These are phyloP conservation scores for Sutorius australiensis DNA, from an alignment of 768 basidiomycete species.

Conservation along the genomic window DNA sequence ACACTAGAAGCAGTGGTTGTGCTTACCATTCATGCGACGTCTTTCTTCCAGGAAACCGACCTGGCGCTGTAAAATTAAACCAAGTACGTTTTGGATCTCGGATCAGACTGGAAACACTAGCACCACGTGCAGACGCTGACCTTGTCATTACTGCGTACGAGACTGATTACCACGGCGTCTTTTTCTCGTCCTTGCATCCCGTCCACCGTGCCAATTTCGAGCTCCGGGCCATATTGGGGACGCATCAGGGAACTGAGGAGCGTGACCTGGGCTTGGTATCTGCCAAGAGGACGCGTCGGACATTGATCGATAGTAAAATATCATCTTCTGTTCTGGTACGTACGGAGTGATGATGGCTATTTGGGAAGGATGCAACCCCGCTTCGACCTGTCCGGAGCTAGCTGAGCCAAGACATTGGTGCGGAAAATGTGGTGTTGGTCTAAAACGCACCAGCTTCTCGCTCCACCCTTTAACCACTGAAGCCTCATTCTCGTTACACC, in stretches of 20 bases:
- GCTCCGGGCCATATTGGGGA: conserved; percentile 55
- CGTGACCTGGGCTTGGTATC: conserved; percentile 93
- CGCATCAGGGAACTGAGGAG: conserved; percentile 75
- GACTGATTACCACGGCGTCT: conserved; percentile 86
- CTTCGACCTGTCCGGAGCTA: conserved; percentile 43
- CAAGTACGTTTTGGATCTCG: neutral
- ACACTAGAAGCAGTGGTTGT: neutral
- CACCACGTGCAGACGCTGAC: conserved; percentile 34
- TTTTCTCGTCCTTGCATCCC: conserved; percentile 98
- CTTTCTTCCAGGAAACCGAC: conserved; percentile 95
- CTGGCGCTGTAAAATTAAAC: conserved; percentile 51
- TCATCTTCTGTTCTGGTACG: conserved; percentile 16
- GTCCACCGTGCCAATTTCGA: conserved; percentile 94
- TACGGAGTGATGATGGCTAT: conserved; percentile 89
- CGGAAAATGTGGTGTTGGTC: no score
- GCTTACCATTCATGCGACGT: conserved; percentile 79
- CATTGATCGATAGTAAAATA: neutral
- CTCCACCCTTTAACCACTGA: conserved; percentile 82
- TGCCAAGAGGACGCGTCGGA: neutral
- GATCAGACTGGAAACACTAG: neutral
- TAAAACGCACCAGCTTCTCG: conserved; percentile 59
- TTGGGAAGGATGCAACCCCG: conserved; percentile 62
- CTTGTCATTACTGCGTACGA: conserved; percentile 89
- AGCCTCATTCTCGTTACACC: conserved; percentile 94
- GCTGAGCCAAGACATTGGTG: neutral